A percentile compares a stretch with the other conserved stretches of the same genome.
Conservation (phyloP, 2,329 filamentous ascomycete species). For the Graphium sp. region DNA sequence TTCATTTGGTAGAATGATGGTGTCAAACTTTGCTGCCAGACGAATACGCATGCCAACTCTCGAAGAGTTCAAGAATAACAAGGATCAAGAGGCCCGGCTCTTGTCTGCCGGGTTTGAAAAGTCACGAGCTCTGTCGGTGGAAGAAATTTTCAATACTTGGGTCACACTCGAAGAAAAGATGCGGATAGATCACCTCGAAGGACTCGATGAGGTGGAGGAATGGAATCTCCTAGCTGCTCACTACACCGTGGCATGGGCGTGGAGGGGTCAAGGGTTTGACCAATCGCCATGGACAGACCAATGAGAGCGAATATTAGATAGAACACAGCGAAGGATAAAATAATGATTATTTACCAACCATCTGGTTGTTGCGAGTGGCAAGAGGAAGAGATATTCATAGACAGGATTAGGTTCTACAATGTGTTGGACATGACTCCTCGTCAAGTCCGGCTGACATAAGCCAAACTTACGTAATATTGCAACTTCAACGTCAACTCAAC, state of each 20-base stretch:
- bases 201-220: slow-evolving; percentile 90
- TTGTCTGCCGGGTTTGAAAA: slow-evolving; percentile 44
- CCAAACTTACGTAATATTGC: no score
- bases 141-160: slow-evolving; percentile 62
- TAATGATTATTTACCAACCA: no score
- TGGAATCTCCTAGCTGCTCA: slow-evolving; percentile 76
- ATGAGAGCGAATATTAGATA: no score
- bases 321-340: no score
- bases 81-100: slow-evolving; percentile 53
- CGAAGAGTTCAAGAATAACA: slow-evolving; percentile 49
- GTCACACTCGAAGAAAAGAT: slow-evolving; percentile 54
- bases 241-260: slow-evolving; percentile 84
- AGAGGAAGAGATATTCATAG: no score
- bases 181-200: slow-evolving; percentile 63
- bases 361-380: no score
- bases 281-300: no score
- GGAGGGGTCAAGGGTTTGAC: slow-evolving; percentile 34
- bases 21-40: slow-evolving; percentile 68
- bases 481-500: no score
- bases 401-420: no score
- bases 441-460: no score
- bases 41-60: slow-evolving; percentile 77
- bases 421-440: no score
- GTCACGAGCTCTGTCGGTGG: slow-evolving; percentile 25
- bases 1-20: slow-evolving; percentile 83